Conservation (phyloP, 805 yeast genomes). For the Zygosaccharomyces bisporus region DNA sequence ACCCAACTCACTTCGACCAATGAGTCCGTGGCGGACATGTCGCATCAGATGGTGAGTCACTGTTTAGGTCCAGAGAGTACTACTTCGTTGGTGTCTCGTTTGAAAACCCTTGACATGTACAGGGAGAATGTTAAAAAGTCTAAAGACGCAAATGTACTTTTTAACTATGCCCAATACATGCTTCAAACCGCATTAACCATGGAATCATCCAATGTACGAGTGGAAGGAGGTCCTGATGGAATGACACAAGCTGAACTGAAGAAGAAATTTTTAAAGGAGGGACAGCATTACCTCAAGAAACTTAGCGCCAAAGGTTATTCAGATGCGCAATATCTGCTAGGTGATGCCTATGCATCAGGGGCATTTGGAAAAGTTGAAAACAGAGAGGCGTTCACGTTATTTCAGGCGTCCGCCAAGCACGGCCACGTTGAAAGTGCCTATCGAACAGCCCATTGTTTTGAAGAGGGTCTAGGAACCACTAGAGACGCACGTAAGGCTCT, state of each 20-base stretch:
- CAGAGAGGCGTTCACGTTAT: slow-evolving; percentile 68
- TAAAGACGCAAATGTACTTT: slow-evolving; percentile 80
- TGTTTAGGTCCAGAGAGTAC: slow-evolving; percentile 50
- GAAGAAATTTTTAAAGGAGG: slow-evolving; percentile 68
- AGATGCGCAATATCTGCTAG: slow-evolving; percentile 89
- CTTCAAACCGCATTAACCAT: slow-evolving; percentile 75
- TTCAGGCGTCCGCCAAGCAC: slow-evolving; percentile 88
- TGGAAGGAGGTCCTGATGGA: slow-evolving; percentile 6
- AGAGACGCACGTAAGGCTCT: slow-evolving; percentile 83
- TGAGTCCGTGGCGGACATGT: slow-evolving; percentile 46
- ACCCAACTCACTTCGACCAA: slow-evolving; percentile 39
- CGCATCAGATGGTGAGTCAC: slow-evolving; percentile 49
- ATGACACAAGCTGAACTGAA: slow-evolving; percentile 37
- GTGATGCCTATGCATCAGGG: slow-evolving; percentile 85
- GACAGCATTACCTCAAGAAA: slow-evolving; percentile 61
- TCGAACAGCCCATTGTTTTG: slow-evolving; percentile 86
- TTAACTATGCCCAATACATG: slow-evolving; percentile 88
- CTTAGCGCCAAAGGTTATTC: slow-evolving; percentile 75
- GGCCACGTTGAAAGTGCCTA: slow-evolving; percentile 90
- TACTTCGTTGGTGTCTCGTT: slow-evolving; percentile 59
- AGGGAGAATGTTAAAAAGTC: slow-evolving; percentile 79
- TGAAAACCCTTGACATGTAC: slow-evolving; percentile 83
- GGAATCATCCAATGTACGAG: slow-evolving; percentile 28
- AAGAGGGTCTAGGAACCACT: slow-evolving; percentile 90
- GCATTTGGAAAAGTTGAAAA: slow-evolving; percentile 77